Base-by-base conservation (phyloP, 495 filamentous ascomycete genomes). In the Pyrenopolyporus hunteri region DNA sequence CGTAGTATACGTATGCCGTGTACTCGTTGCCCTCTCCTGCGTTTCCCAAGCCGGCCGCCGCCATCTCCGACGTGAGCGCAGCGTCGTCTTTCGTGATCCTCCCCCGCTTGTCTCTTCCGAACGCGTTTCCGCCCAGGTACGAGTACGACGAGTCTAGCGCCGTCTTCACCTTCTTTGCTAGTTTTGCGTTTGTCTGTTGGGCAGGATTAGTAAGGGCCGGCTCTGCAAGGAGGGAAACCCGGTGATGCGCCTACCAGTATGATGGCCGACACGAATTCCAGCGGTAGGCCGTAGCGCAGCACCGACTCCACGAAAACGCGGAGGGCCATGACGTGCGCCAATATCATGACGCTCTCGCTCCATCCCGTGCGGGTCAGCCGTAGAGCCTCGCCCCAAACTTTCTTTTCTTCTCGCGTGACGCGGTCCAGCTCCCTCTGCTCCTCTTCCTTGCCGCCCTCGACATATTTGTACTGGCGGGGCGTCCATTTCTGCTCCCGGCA, bases 301-400 rank as follows among this genome's bases (percentile, higher is more conserved):
- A 98, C 93, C 8, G 92, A 97, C 81, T 98, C 94, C 14, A 98
- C 94, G 73, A 97, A 98, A 31, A 98, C 92, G 36, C 94, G 81
- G 60, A 98, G 77, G 4, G 93, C 88, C 70, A 97, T 79, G 11
- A 94, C 89, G 73, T 98, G 95, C 8, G 92, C 79, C 93, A 91
- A 95, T 51, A 92, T 87, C 92, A 96, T 96, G 57, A 95, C 91
- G 43, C 86, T 85, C 73, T 98, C 95, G 64, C 92, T 92, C 83
- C 93, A 98, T 22, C 89, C 91, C 16, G 90, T 95, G 59, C 91
- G 81, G 6, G 87, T 91, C 43, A 97, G 78, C 44, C 91, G 80
- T 68, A 98, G 71, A n/a, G 92, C 92, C 76, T 98, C 92, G 2
- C 89, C 90, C 86, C 90, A 94, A 3, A 96, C 76, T 76, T 92